Percentiles rank a stretch among this genome's conserved stretches.
Conservation (phyloP, 495 filamentous ascomycete genomes). For the Cryomyces antarcticus region DNA sequence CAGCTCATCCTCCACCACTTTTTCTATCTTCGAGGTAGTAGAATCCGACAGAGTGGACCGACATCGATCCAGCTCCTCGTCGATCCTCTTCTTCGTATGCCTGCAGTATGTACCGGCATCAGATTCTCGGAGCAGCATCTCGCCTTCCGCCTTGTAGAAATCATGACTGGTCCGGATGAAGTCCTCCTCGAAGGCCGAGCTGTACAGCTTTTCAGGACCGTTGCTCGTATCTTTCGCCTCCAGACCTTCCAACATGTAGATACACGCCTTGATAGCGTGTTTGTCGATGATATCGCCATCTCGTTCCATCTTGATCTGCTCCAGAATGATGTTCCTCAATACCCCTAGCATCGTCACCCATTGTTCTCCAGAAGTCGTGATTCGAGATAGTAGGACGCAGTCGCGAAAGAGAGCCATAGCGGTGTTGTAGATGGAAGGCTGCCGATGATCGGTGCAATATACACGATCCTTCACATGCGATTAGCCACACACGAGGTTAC, state of each 20-base stretch:
- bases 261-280: slow-evolving; percentile 56
- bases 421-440: slow-evolving; percentile 59
- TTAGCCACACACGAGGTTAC: not conserved
- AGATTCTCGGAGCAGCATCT: slow-evolving; percentile 47
- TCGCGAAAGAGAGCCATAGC: slow-evolving; percentile 81
- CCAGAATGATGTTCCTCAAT: slow-evolving; percentile 62
- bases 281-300: slow-evolving; percentile 80
- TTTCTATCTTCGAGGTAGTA: slow-evolving; percentile 52
- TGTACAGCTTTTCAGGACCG: slow-evolving; percentile 59
- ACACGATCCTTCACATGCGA: slow-evolving; percentile 41
- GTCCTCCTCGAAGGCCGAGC: slow-evolving; percentile 59
- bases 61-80: slow-evolving; percentile 67
- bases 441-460: slow-evolving; percentile 46
- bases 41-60: slow-evolving; percentile 49
- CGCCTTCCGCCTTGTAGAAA: slow-evolving; percentile 64
- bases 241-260: slow-evolving; percentile 79
- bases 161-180: slow-evolving; percentile 47
- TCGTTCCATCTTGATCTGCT: slow-evolving; percentile 81
- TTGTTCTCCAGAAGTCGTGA: slow-evolving; percentile 23
- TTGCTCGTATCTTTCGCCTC: slow-evolving; percentile 63
- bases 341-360: slow-evolving; percentile 37
- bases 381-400: slow-evolving; percentile 40
- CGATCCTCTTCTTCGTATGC: slow-evolving; percentile 49
- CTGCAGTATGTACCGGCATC: slow-evolving; percentile 71
- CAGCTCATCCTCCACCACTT: slow-evolving; percentile 61